Evolutionary conservation across 371 early-diverging fungal genomes (phyloP).

Genomic region (Mucor irregularis): DNA sequence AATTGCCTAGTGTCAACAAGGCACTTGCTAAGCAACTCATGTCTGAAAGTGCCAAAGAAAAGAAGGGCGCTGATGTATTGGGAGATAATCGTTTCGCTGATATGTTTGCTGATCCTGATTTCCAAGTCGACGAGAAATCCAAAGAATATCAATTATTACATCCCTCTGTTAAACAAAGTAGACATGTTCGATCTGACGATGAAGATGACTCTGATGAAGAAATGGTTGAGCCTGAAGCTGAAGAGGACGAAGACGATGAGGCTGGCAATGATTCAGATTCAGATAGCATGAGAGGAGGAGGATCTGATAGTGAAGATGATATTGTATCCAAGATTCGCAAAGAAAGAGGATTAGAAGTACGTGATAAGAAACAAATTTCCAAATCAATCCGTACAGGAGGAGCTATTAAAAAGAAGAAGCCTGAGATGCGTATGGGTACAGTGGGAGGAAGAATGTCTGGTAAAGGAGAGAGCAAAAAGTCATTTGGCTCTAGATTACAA

Average conservation of each 20-base stretch:
- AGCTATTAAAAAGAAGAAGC: slow-evolving; percentile 27
- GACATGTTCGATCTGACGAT: slow-evolving; percentile 22
- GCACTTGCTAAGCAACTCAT: slow-evolving; percentile 78
- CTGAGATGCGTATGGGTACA: slow-evolving; percentile 56
- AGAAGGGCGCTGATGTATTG: slow-evolving; percentile 55
- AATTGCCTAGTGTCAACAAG: slow-evolving; percentile 91
- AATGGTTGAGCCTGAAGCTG: slow-evolving; percentile 42
- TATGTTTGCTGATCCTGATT: slow-evolving; percentile 92
- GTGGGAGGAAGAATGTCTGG: slow-evolving; percentile 37
- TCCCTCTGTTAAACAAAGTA: slow-evolving; percentile 53
- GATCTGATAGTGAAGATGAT: slow-evolving; percentile 51
- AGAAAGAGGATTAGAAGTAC: slow-evolving; percentile 42
- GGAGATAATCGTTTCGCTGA: slow-evolving; percentile 86
- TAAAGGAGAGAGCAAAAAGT: slow-evolving; percentile 35
- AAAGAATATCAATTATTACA: slow-evolving; percentile 87
- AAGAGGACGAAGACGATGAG: slow-evolving; percentile 41
- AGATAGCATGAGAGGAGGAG: too few species aligned
- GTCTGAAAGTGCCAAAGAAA: slow-evolving; percentile 47
- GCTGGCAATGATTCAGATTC: slow-evolving; percentile 44
- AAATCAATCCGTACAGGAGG: slow-evolving; percentile 24
- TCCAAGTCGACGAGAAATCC: slow-evolving; percentile 87
- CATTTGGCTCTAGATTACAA: slow-evolving; percentile 46
- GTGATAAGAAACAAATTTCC: slow-evolving; percentile 30
- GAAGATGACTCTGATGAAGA: slow-evolving; percentile 41
- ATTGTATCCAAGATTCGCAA: slow-evolving; percentile 47